A percentile compares a stretch with the other conserved stretches of the same genome.
Evolutionary conservation across 2,329 filamentous ascomycete species (phyloP).

Genomic region (Xylaria sp.): DNA sequence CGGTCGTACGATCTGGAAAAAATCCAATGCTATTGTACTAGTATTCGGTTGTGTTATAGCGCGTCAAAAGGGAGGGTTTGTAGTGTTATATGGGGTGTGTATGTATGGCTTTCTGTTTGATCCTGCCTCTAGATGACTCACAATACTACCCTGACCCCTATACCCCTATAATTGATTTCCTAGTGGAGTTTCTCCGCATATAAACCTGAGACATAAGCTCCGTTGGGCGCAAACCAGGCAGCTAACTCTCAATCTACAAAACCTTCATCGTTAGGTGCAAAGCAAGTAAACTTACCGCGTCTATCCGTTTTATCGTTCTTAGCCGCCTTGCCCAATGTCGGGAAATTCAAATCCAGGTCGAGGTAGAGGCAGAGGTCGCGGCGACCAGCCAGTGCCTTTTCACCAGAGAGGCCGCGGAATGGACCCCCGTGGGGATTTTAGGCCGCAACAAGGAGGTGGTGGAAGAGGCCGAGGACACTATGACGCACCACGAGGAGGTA

Average conservation of each 20-base stretch:
- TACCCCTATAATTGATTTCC: background rate
- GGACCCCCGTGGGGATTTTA: background rate
- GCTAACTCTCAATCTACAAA: background rate
- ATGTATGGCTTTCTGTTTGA: background rate
- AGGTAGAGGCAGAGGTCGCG: slow-evolving; percentile 17
- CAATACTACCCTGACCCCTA: background rate
- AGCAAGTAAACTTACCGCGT: background rate
- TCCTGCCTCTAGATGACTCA: background rate
- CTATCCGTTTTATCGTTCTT: background rate
- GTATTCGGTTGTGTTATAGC: background rate
- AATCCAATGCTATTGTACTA: background rate
- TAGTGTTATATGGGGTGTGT: background rate
- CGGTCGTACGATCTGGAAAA: background rate
- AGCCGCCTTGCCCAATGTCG: slow-evolving; percentile 5
- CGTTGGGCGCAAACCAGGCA: background rate
- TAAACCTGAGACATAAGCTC: background rate
- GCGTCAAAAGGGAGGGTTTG: background rate
- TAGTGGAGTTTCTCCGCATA: background rate
- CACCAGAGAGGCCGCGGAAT: slow-evolving; percentile 4
- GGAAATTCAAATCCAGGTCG: background rate
- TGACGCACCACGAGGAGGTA: too few relatives aligned
- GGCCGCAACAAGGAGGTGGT: background rate
- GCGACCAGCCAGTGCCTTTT: slow-evolving; percentile 11
- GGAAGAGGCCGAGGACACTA: too few relatives aligned
- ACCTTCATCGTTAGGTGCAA: background rate